Percentiles rank a stretch among this genome's conserved stretches.
phyloP scores from a whole-genome alignment of 2,329 filamentous ascomycete genomes.

The Xylaria sp. region DNA sequence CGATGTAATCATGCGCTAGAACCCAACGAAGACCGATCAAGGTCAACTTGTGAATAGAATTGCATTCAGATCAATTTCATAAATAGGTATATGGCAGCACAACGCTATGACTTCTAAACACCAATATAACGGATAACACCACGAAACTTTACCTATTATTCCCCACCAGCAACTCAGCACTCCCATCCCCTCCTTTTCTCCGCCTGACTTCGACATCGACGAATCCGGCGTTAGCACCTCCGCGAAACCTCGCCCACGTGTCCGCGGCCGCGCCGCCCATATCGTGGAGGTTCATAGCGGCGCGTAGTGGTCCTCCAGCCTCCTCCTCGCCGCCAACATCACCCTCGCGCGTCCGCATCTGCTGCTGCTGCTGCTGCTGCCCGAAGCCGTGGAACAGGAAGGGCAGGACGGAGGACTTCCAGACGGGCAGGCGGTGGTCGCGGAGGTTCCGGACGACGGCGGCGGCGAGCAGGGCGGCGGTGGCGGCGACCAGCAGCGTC shows the following conservation, averaged over 20 bases:
- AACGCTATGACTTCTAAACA: too few relatives aligned
- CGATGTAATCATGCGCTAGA: too few relatives aligned
- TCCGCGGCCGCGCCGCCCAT: conserved; percentile 11
- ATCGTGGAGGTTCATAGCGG: conserved; percentile 17
- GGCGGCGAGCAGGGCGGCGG: conserved; percentile 9
- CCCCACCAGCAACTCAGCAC: too few relatives aligned
- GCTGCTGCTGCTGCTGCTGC: not conserved
- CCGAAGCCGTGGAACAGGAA: conserved; percentile 23
- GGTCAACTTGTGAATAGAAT: too few relatives aligned
- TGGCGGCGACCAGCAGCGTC: conserved; percentile 10
- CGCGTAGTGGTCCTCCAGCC: conserved; percentile 12
- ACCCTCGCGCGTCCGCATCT: too few relatives aligned
- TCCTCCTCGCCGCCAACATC: too few relatives aligned
- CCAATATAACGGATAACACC: too few relatives aligned
- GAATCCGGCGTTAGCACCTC: conserved; percentile 19
- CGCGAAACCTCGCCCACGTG: conserved; percentile 12
- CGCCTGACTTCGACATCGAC: conserved; percentile 5
- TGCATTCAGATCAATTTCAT: too few relatives aligned
- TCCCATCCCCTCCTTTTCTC: too few relatives aligned
- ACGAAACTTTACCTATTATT: too few relatives aligned
- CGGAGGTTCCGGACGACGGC: conserved; percentile 16
- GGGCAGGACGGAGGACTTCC: conserved; percentile 26
- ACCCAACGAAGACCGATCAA: too few relatives aligned
- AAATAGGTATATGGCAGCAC: too few relatives aligned
- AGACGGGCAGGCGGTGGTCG: conserved; percentile 19